A percentile compares a stretch with the other conserved stretches of the same genome.
Conservation (phyloP, 2,329 filamentous ascomycete genomes). For the Cercospora sp. region DNA sequence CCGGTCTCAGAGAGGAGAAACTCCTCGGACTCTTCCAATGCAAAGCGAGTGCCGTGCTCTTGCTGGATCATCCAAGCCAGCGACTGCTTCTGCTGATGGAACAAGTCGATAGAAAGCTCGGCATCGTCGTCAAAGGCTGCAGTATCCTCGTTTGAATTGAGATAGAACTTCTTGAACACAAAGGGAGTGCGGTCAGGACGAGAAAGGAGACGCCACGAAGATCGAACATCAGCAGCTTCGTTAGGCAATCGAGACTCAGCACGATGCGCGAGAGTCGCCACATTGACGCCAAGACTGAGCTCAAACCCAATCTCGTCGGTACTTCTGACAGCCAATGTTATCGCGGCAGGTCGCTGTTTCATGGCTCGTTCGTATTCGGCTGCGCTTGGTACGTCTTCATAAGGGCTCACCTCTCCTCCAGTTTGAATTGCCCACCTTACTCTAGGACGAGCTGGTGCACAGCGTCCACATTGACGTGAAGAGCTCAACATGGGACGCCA, state of each 20-base stretch:
- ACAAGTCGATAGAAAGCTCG: slow-evolving; percentile 44
- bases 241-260: slow-evolving; percentile 28
- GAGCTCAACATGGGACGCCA: slow-evolving; percentile 21
- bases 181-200: slow-evolving; percentile 4
- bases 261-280: slow-evolving; percentile 35
- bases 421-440: slow-evolving; percentile 42
- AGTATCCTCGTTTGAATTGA: slow-evolving; percentile 19
- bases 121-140: slow-evolving; percentile 3
- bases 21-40: slow-evolving; percentile 58
- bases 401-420: slow-evolving; percentile 42
- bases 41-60: slow-evolving; percentile 51
- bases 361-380: slow-evolving; percentile 53
- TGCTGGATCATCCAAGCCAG: slow-evolving; percentile 61
- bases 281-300: slow-evolving; percentile 34
- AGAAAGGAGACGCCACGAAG: slow-evolving; percentile 33
- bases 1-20: slow-evolving; percentile 35
- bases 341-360: slow-evolving; percentile 49
- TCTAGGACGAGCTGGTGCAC: slow-evolving; percentile 43
- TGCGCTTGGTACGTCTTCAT: slow-evolving; percentile 54
- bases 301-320: background rate
- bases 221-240: background rate
- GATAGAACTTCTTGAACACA: slow-evolving; percentile 26
- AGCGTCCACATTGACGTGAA: slow-evolving; percentile 27
- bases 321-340: slow-evolving; percentile 21
- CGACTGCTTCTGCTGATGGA: slow-evolving; percentile 55